Evolutionary conservation across 768 basidiomycete genomes (phyloP).

Genomic region (Suillus subluteus): DNA sequence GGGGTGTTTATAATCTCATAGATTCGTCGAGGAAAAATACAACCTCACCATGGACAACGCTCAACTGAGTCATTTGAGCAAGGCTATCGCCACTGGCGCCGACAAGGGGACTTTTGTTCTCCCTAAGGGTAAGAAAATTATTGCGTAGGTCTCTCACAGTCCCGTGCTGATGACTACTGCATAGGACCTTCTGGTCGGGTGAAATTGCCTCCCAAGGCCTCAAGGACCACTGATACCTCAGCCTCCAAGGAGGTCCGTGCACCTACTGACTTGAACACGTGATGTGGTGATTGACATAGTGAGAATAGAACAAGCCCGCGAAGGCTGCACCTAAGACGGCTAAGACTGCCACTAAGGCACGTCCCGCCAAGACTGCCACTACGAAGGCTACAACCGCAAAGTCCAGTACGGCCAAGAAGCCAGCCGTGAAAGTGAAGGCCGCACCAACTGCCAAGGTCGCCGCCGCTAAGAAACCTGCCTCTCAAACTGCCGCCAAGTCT

Average conservation of each 20-base stretch:
- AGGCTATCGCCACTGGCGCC: slow-evolving; percentile 79
- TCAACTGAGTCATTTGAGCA: slow-evolving; percentile 77
- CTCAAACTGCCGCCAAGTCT: slow-evolving; percentile 38
- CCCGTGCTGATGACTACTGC: slow-evolving; percentile 11
- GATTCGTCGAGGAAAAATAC: slow-evolving; percentile 85
- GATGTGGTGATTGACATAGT: slow-evolving; percentile 20
- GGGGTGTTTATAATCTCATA: slow-evolving; percentile 31
- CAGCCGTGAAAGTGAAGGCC: slow-evolving; percentile 41
- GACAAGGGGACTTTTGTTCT: slow-evolving; percentile 84
- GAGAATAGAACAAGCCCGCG: slow-evolving; percentile 31
- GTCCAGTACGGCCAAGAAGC: slow-evolving; percentile 27
- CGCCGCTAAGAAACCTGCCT: slow-evolving; percentile 44
- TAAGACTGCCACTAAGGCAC: slow-evolving; percentile 18
- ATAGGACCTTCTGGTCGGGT: slow-evolving; percentile 55
- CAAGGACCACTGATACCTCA: slow-evolving; percentile 47
- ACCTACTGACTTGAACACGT: slow-evolving; percentile 22
- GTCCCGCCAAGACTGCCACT: slow-evolving; percentile 32
- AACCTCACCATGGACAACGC: slow-evolving; percentile 78
- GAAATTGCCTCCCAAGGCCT: slow-evolving; percentile 69
- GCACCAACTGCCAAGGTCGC: slow-evolving; percentile 36
- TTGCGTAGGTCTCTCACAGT: slow-evolving; percentile 3
- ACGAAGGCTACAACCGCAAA: slow-evolving; percentile 30
- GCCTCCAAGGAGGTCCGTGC: slow-evolving; percentile 63
- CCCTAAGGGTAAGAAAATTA: slow-evolving; percentile 71
- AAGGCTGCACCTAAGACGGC: slow-evolving; percentile 35